Conservation (phyloP, 1,284 basidiomycete genomes). For the Mixia osmundae region DNA sequence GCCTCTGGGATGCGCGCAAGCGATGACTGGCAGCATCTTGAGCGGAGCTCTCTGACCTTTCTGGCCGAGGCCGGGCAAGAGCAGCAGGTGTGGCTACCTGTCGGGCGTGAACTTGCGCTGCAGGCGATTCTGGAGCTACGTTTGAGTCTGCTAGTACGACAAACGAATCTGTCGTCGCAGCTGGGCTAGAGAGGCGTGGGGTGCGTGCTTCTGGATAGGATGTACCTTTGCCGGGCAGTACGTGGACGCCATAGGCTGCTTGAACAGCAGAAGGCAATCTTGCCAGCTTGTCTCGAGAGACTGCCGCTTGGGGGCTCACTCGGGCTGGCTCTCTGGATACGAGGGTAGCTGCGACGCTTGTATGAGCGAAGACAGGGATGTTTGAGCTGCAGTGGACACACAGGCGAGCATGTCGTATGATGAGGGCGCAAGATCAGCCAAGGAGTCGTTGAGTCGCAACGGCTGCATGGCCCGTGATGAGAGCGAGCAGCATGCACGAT, state of each 20-base stretch:
- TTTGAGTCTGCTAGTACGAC: slow-evolving; percentile 1
- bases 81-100: not conserved
- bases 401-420: too few relatives aligned
- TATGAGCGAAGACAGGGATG: too few relatives aligned
- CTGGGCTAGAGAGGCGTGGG: not conserved
- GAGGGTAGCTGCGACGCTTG: too few relatives aligned
- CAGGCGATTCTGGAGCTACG: too few relatives aligned
- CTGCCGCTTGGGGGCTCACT: too few relatives aligned
- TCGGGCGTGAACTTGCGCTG: slow-evolving; percentile 6
- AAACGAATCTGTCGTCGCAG: slow-evolving; percentile 1
- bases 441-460: too few relatives aligned
- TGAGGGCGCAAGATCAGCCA: too few relatives aligned
- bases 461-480: too few relatives aligned
- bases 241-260: not conserved
- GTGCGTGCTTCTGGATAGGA: not conserved
- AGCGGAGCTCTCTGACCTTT: slow-evolving; percentile 21
- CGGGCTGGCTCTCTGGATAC: too few relatives aligned
- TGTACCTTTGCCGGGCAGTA: not conserved
- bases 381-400: too few relatives aligned
- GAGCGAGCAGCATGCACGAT: too few relatives aligned
- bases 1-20: slow-evolving; percentile 12
- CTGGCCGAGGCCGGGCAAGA: not conserved
- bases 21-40: slow-evolving; percentile 22
- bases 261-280: not conserved
- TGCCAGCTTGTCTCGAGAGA: too few relatives aligned